Evolutionary conservation across 306 rosid species (phyloP).

Genomic region (Psophocarpus tetragonolobus): DNA sequence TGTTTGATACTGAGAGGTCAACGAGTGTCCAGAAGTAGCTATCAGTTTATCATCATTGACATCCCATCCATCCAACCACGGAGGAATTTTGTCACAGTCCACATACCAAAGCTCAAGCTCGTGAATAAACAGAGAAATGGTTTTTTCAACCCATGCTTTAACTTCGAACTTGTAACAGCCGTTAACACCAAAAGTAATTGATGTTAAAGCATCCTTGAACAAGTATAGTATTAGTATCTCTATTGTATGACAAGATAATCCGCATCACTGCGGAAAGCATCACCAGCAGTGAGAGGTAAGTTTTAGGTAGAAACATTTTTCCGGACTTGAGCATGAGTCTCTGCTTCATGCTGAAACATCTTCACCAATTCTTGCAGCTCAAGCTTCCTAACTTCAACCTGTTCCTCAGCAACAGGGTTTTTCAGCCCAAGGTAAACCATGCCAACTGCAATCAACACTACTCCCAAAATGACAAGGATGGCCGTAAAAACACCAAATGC

Average conservation of each 20-base stretch:
- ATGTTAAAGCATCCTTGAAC: constrained; percentile 1
- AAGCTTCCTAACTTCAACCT: constrained; percentile 76
- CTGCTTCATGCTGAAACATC: constrained; percentile 93
- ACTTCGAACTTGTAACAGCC: background rate
- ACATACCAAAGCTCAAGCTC: constrained; percentile 21
- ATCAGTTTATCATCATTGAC: background rate
- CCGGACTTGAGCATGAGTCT: constrained; percentile 80
- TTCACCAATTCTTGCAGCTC: constrained; percentile 78
- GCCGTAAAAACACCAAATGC: constrained; percentile 85
- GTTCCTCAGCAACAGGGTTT: constrained; percentile 53
- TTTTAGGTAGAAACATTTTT: constrained; percentile 53
- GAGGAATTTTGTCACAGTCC: background rate
- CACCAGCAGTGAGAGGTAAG: constrained; percentile 82
- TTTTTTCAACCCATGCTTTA: background rate
- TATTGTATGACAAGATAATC: constrained; percentile 53
- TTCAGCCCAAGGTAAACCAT: constrained; percentile 72
- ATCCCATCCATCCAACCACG: background rate
- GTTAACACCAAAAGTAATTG: background rate
- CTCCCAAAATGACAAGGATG: constrained; percentile 54
- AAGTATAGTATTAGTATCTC: constrained; percentile 11
- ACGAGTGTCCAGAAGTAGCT: background rate
- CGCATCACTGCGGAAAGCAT: constrained; percentile 34
- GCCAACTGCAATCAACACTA: constrained; percentile 62
- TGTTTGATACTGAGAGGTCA: background rate
- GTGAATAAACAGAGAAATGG: background rate